Evolutionary conservation across 495 filamentous ascomycete species (phyloP), one percentile per base, ranked within the genome.

Genomic region (Pseudotulostoma volvatum): DNA sequence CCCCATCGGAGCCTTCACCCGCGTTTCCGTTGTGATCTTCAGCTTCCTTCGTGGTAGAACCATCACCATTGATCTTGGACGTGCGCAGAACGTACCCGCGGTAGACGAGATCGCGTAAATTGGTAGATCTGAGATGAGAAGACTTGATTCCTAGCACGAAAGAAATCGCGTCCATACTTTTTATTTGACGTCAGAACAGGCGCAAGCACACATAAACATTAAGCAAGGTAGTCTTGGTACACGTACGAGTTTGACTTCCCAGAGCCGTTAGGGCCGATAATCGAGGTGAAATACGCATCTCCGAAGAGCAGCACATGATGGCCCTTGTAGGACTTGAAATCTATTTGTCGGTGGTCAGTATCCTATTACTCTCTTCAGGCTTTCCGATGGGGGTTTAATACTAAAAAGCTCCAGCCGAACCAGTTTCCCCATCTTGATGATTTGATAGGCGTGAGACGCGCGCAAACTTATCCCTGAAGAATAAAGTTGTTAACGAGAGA

Each of bases 271-370:
- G 90, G 90, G 13, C 90, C 90, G 51, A 99, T 94, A 52, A 99
- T 94, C 18, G 90, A 99, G 32, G 90, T 99, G 57, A 99, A 99
- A 54, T 95, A 96, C 3, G 84, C 87, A 66, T 99, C 87, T 53
- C 90, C 92, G 46, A 99, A 87, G n/a, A 92, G 70, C 17, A 99
- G 74, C 28, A 70, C 72, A 59, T 99, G 90, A 47, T 93, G 92
- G 20, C 79, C 88, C 59, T 93, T 93, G 70, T 99, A 99, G 53
- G 88, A 95, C 64, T 97, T 96, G 79, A 96, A 97, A 66, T 97
- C 84, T 93, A 48, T 42, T 30, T 44, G 50, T 68, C 50, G 64
- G 57, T 37, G 14, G 41, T 40, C n/a, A 4, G 16, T 1, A 39
- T 15, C 4, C 0, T 25, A 36, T 21, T 18, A 18, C 9, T 19